Percentiles rank a stretch among this genome's conserved stretches.
Evolutionary conservation across 495 filamentous ascomycete genomes (phyloP).

Genomic region (Neurospora discreta): DNA sequence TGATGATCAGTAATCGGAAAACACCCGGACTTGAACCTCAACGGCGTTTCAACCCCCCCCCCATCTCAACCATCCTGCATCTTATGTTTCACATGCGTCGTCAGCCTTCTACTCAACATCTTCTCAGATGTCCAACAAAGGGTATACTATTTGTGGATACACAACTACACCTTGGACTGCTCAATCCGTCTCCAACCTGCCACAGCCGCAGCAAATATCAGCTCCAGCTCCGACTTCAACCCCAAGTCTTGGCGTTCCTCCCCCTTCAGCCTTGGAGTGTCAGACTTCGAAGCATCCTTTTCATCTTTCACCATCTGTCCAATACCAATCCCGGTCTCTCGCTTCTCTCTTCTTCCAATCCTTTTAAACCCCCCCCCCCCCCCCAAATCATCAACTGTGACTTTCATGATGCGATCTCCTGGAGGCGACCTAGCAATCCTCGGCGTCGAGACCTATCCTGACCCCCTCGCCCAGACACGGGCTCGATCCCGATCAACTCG

Average conservation of each 20-base stretch:
- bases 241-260: background rate
- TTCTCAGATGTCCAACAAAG: background rate
- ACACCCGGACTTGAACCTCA: too few species aligned
- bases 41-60: too few species aligned
- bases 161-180: background rate
- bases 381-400: background rate
- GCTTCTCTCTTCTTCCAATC: background rate
- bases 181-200: background rate
- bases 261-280: background rate
- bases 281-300: background rate
- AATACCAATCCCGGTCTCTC: background rate
- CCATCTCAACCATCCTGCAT: background rate
- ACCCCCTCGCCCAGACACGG: conserved; percentile 9
- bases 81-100: background rate
- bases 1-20: background rate
- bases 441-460: conserved; percentile 36
- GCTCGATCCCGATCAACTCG: background rate
- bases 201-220: background rate
- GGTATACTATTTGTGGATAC: background rate
- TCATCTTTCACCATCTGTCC: background rate
- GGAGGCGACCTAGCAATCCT: conserved; percentile 33
- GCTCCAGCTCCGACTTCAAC: background rate
- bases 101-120: background rate
- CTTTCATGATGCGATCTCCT: conserved; percentile 22
- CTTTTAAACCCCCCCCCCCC: background rate